phyloP scores from a whole-genome alignment of 768 basidiomycete species.

The Hysterangium stoloniferum region DNA sequence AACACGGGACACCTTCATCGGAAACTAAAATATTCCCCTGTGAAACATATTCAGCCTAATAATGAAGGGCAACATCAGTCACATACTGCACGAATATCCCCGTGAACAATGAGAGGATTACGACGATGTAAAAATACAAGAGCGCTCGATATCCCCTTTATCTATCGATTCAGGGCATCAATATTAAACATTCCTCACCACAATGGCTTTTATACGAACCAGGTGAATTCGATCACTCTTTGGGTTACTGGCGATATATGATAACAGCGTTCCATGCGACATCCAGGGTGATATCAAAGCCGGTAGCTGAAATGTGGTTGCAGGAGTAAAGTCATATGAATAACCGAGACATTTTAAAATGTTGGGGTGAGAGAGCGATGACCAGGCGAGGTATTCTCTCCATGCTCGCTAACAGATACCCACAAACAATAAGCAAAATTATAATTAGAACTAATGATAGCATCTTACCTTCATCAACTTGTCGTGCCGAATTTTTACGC shows the following conservation, averaged over 20 bases:
- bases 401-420: neutral
- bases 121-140: too few relatives aligned
- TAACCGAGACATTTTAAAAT: neutral
- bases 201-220: too few relatives aligned
- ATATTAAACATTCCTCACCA: too few relatives aligned
- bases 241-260: too few relatives aligned
- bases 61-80: neutral
- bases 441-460: neutral
- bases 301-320: neutral
- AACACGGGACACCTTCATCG: neutral
- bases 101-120: neutral
- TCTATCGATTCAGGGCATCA: too few relatives aligned
- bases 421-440: neutral
- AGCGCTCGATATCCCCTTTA: too few relatives aligned
- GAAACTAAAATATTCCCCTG: neutral
- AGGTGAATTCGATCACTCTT: too few relatives aligned
- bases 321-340: neutral
- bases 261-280: neutral
- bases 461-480: neutral
- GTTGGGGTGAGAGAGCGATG: neutral
- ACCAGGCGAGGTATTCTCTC: neutral
- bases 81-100: neutral
- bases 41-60: neutral
- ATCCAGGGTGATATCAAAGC: neutral
- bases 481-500: neutral